Percentiles rank a stretch among this genome's conserved stretches.
Conservation (phyloP, 495 filamentous ascomycete genomes). For the Podospora anserina region DNA sequence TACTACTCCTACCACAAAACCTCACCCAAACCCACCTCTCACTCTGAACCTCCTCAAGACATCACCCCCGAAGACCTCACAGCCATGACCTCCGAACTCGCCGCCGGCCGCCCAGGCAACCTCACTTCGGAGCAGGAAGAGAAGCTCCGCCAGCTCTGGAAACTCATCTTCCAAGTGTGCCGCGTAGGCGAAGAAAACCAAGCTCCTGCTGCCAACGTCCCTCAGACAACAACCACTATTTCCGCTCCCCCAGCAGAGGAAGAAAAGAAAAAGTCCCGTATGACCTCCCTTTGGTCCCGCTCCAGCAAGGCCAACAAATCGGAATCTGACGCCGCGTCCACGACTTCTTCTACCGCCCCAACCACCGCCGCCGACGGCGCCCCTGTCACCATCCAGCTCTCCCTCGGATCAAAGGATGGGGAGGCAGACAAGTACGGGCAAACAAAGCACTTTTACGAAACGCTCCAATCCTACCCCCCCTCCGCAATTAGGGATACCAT, state of each 20-base stretch:
- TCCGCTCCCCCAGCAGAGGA: slow-evolving; percentile 17
- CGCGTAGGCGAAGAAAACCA: slow-evolving; percentile 51
- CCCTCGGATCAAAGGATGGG: slow-evolving; percentile 33
- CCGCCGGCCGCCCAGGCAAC: slow-evolving; percentile 78
- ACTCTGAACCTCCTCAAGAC: background rate
- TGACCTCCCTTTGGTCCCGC: slow-evolving; percentile 59
- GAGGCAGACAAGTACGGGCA: slow-evolving; percentile 94
- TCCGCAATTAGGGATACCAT: slow-evolving; percentile 77
- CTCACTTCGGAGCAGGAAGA: slow-evolving; percentile 84
- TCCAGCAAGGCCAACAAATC: slow-evolving; percentile 57
- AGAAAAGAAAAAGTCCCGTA: slow-evolving; percentile 62
- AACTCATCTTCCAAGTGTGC: slow-evolving; percentile 71
- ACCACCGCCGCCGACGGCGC: slow-evolving; percentile 6
- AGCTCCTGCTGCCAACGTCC: slow-evolving; percentile 24
- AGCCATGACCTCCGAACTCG: slow-evolving; percentile 43
- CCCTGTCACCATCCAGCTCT: slow-evolving; percentile 26
- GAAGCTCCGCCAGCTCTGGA: slow-evolving; percentile 87
- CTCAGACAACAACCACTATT: slow-evolving; percentile 18
- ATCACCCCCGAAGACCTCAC: slow-evolving; percentile 12
- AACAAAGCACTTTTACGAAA: slow-evolving; percentile 78
- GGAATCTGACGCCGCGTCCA: slow-evolving; percentile 33
- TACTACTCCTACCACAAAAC: slow-evolving; percentile 10
- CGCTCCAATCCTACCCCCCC: slow-evolving; percentile 68
- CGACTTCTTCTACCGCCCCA: slow-evolving; percentile 1
- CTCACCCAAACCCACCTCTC: background rate